These are phyloP conservation scores for Botryotinia calthae DNA, from an alignment of 2,329 filamentous ascomycete species.

Conservation along the genomic window DNA sequence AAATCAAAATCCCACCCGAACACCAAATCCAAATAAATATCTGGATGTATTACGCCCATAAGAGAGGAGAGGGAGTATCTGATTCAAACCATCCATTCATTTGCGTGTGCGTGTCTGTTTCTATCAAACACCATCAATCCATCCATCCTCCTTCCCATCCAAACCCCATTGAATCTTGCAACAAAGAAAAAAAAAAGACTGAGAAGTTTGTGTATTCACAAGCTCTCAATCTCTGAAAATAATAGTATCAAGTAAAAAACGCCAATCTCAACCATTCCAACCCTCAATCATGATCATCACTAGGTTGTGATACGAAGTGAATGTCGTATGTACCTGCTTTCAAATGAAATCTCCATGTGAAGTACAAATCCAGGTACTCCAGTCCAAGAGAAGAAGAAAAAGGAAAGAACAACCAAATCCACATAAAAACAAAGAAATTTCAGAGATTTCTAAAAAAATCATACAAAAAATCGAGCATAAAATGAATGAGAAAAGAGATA, in stretches of 20 bases:
- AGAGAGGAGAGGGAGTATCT: constrained; percentile 1
- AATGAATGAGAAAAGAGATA: not conserved
- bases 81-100: not conserved
- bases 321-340: not conserved
- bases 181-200: not conserved
- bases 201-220: constrained; percentile 13
- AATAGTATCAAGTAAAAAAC: constrained; percentile 5
- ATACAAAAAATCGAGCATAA: not conserved
- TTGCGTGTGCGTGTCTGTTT: not conserved
- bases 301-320: not conserved
- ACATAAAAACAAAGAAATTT: not conserved
- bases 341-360: not conserved
- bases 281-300: constrained; percentile 7
- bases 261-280: constrained; percentile 3
- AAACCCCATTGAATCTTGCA: not conserved
- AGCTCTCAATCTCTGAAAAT: not conserved
- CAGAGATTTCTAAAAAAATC: constrained; percentile 7
- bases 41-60: not conserved
- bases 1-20: not conserved
- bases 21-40: not conserved
- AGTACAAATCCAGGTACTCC: not conserved
- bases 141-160: not conserved
- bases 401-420: constrained; percentile 9
- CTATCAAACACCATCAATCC: constrained; percentile 2
- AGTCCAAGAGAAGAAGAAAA: not conserved